These are phyloP conservation scores for Oleoguttula mirabilis DNA, from an alignment of 495 filamentous ascomycete species.

Conservation along the genomic window DNA sequence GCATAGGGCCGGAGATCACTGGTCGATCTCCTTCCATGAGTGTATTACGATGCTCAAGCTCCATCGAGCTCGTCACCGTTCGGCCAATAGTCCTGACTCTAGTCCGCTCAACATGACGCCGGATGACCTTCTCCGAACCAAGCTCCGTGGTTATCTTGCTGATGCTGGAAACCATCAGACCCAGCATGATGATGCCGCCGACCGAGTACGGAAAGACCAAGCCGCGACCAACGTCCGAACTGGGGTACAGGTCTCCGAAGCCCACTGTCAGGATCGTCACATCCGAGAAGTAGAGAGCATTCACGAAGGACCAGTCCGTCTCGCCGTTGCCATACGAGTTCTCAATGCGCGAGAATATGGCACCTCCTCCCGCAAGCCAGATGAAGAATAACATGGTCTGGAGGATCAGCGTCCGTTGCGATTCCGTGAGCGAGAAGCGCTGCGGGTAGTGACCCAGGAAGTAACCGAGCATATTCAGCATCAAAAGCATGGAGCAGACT, in stretches of 20 bases:
- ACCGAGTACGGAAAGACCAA: constrained; percentile 35
- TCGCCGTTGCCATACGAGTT: constrained; percentile 11
- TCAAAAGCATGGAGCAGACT: constrained; percentile 48
- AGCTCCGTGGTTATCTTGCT: constrained; percentile 48
- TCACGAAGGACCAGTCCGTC: constrained; percentile 34
- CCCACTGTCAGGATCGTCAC: constrained; percentile 56
- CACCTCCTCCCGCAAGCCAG: constrained; percentile 50
- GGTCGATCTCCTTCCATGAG: constrained; percentile 10
- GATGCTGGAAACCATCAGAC: constrained; percentile 33
- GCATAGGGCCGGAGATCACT: constrained; percentile 12
- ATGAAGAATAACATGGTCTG: constrained; percentile 52
- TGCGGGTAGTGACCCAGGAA: constrained; percentile 66
- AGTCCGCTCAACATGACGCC: constrained; percentile 46
- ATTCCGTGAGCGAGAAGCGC: constrained; percentile 59
- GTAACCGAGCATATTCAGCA: constrained; percentile 71
- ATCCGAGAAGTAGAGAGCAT: constrained; percentile 53
- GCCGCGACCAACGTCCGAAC: constrained; percentile 31
- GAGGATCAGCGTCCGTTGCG: constrained; percentile 55
- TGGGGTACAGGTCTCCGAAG: constrained; percentile 47
- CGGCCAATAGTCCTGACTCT: constrained; percentile 46
- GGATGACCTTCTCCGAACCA: constrained; percentile 53
- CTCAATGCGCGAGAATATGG: constrained; percentile 41
- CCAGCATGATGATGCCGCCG: constrained; percentile 36
- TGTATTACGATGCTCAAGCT: constrained; percentile 18
- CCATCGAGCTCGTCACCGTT: constrained; percentile 36